phyloP scores from a whole-genome alignment of 208 protist genomes.

The Crithidia expoeki region DNA sequence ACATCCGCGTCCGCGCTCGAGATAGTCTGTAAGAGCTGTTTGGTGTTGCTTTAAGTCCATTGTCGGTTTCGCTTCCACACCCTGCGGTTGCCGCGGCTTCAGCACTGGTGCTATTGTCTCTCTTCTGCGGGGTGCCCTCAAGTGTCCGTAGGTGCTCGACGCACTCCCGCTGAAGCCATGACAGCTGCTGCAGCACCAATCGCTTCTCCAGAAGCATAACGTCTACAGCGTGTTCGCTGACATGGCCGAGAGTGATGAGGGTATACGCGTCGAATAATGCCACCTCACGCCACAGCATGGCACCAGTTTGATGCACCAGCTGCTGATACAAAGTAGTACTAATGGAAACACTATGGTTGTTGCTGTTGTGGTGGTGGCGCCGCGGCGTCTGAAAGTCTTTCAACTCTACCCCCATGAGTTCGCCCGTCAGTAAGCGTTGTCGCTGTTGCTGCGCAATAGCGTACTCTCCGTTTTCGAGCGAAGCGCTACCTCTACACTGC shows the following conservation, averaged over 20 bases:
- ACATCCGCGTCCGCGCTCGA: background rate
- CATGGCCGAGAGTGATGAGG: constrained; percentile 75
- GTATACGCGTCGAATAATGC: constrained; percentile 77
- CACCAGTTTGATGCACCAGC: constrained; percentile 17
- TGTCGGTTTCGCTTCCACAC: background rate
- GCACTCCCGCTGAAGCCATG: constrained; percentile 32
- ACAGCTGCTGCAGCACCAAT: constrained; percentile 19
- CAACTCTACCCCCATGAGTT: constrained; percentile 6
- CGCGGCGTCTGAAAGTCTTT: background rate
- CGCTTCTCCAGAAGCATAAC: constrained; percentile 26
- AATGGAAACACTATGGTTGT: background rate
- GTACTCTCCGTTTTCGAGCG: background rate
- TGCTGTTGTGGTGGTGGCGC: background rate
- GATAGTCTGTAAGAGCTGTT: constrained; percentile 7
- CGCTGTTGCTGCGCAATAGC: constrained; percentile 7
- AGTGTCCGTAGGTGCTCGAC: constrained; percentile 34
- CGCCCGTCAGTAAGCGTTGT: constrained; percentile 18
- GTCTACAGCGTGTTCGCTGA: constrained; percentile 61
- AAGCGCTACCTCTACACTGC: background rate
- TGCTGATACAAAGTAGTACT: background rate
- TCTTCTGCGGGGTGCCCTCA: background rate
- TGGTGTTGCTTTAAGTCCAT: background rate
- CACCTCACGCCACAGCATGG: constrained; percentile 71
- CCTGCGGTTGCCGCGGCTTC: background rate
- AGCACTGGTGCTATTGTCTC: background rate